Base-by-base conservation (phyloP, 2,329 filamentous ascomycete species). In the Cryphonectria carpinicola region DNA sequence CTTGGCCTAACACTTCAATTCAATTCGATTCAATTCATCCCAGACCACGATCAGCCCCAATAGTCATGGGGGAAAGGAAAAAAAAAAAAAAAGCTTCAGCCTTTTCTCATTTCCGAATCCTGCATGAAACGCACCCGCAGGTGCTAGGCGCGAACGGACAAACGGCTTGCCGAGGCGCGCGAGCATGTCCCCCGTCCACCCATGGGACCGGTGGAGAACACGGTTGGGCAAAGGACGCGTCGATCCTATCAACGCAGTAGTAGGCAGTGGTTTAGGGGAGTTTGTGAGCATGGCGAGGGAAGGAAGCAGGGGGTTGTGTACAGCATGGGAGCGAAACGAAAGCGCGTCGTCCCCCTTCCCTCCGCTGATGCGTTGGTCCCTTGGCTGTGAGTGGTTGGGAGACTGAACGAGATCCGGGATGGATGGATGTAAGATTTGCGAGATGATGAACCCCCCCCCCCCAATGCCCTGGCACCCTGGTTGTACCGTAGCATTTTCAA, bases 81-180 rank as follows among this genome's bases (percentile, higher is more conserved):
- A 10, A 39, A 58, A 19, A 32, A 3, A 11, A 13, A 11, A 39
- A 58, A 32, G 54, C 54, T 35, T 32, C 54, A 58, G 54, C 54
- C 54, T 58, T 32, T 32, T 58, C 32, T 61, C 58, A 61, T 61
- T 35, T 61, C 58, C 58, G 58, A 32, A 32, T 19, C 54, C 14
- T 58, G 54, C 54, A 58, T 58, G 54, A 28, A 58, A 39, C 58
- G 32, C 35, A 61, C 58, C 17, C 11, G 56, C 56, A 56, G 4
- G 54, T 32, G 54, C 54, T 3, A 58, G 13, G 54, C 28, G 54
- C 28, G 54, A 56, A 17, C 11, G 52, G 28, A 35, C 54, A 32
- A 56, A 25, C 28, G 28, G 28, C 25, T 7, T 7, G 25, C 54
- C 54, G 25, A 58, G n/a, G 10, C 49, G 52, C 52, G 52, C 13